Conservation (phyloP, 805 yeast species). For the Starmerella stigmatis region DNA sequence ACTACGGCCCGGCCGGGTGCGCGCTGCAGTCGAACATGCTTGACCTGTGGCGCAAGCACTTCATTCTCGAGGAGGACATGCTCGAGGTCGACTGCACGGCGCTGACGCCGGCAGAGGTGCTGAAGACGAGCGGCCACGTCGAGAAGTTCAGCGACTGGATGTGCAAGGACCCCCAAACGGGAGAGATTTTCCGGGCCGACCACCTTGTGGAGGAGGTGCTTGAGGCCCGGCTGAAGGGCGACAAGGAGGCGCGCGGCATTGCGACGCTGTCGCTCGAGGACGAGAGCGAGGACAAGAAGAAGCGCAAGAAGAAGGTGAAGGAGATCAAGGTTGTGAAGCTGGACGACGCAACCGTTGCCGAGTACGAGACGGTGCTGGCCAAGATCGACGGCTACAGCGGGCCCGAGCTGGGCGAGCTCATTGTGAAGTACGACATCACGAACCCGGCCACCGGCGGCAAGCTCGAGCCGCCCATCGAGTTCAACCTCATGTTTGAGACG, state of each 20-base stretch:
- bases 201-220: slow-evolving; percentile 96
- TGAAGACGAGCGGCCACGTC: slow-evolving; percentile 98
- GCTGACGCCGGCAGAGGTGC: slow-evolving; percentile 94
- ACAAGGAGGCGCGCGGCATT: slow-evolving; percentile 89
- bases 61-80: slow-evolving; percentile 96
- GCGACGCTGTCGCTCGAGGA: slow-evolving; percentile 51
- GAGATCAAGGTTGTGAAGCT: slow-evolving; percentile 81
- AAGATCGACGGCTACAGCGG: slow-evolving; percentile 91
- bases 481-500: slow-evolving; percentile 98
- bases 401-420: slow-evolving; percentile 78
- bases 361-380: slow-evolving; percentile 79
- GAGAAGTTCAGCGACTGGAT: slow-evolving; percentile 99
- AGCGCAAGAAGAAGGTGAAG: slow-evolving; percentile 84
- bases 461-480: slow-evolving; percentile 83
- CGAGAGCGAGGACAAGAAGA: slow-evolving; percentile 77
- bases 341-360: slow-evolving; percentile 66
- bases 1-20: slow-evolving; percentile 99
- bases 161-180: slow-evolving; percentile 91
- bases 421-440: slow-evolving; percentile 68
- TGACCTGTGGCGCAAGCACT: slow-evolving; percentile 96
- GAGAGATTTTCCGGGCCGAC: slow-evolving; percentile 97
- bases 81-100: slow-evolving; percentile 96
- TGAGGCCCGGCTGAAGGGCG: slow-evolving; percentile 93
- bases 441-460: slow-evolving; percentile 86
- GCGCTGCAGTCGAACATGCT: slow-evolving; percentile 92